Conservation (phyloP, 768 basidiomycete species). For the Suillus alpinus region DNA sequence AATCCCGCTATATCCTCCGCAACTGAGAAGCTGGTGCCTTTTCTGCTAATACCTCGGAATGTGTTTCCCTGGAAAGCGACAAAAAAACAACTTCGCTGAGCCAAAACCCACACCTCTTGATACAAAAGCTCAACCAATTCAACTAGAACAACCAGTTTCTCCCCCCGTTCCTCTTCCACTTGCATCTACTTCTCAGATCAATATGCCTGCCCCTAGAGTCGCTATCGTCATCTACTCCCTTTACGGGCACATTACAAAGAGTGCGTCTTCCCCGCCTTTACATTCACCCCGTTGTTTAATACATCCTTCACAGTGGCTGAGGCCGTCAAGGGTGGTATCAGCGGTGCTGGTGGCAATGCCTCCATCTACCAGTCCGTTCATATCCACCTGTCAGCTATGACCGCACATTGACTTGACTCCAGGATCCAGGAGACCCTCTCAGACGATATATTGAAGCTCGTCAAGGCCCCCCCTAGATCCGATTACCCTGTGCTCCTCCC, state of each 20-base stretch:
- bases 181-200: not conserved
- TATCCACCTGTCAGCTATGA: not conserved
- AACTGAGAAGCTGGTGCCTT: not conserved
- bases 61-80: constrained; percentile 39
- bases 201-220: constrained; percentile 32
- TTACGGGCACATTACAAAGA: constrained; percentile 47
- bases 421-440: constrained; percentile 84
- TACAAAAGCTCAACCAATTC: constrained; percentile 12
- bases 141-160: constrained; percentile 6
- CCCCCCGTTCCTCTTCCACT: constrained; percentile 1
- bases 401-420: not conserved
- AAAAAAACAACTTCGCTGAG: constrained; percentile 33
- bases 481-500: constrained; percentile 49
- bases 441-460: constrained; percentile 60
- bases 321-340: constrained; percentile 39
- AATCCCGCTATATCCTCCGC: constrained; percentile 11
- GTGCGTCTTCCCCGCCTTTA: constrained; percentile 28
- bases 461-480: constrained; percentile 71
- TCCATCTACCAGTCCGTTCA: constrained; percentile 45
- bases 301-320: constrained; percentile 27
- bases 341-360: constrained; percentile 39
- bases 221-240: constrained; percentile 50
- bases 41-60: constrained; percentile 19
- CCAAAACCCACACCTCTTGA: constrained; percentile 14
- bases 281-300: not conserved